phyloP scores from a whole-genome alignment of 1,284 basidiomycete species.

The Schizopora paradoxa region DNA sequence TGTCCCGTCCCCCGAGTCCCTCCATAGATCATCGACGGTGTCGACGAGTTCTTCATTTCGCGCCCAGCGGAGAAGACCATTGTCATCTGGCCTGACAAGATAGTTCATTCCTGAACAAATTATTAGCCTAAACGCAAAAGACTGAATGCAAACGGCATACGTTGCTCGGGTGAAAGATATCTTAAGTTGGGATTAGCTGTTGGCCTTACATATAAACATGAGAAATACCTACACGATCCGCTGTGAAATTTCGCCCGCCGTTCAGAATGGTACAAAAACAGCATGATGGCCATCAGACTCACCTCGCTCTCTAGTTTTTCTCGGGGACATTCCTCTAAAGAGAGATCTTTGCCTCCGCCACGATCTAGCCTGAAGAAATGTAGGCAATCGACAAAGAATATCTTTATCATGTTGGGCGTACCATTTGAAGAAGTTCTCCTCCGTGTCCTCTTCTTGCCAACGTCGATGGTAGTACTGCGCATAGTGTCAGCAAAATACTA shows the following conservation, averaged over 20 bases:
- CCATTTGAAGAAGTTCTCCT: conserved; percentile 73
- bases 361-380: conserved; percentile 56
- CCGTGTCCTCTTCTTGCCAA: conserved; percentile 60
- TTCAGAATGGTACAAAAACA: conserved; percentile 1
- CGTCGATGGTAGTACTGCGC: conserved; percentile 53
- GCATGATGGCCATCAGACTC: conserved; percentile 13
- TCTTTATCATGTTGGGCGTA: conserved; percentile 22
- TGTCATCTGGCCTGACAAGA: conserved; percentile 53
- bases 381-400: conserved; percentile 5
- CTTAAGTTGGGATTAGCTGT: conserved; percentile 25
- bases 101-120: conserved; percentile 52
- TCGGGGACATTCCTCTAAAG: conserved; percentile 60
- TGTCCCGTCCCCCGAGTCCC: conserved; percentile 51
- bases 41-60: conserved; percentile 60
- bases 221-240: conserved; percentile 30
- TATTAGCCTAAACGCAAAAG: background rate
- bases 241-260: conserved; percentile 27
- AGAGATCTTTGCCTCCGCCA: conserved; percentile 61
- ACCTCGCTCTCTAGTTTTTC: conserved; percentile 67
- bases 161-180: conserved; percentile 66
- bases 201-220: background rate
- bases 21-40: conserved; percentile 58
- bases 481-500: background rate
- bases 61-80: conserved; percentile 71
- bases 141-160: conserved; percentile 30